Evolutionary conservation across 306 rosid species (phyloP), one percentile per base, ranked within the genome.

Genomic region (Cicer judaicum): DNA sequence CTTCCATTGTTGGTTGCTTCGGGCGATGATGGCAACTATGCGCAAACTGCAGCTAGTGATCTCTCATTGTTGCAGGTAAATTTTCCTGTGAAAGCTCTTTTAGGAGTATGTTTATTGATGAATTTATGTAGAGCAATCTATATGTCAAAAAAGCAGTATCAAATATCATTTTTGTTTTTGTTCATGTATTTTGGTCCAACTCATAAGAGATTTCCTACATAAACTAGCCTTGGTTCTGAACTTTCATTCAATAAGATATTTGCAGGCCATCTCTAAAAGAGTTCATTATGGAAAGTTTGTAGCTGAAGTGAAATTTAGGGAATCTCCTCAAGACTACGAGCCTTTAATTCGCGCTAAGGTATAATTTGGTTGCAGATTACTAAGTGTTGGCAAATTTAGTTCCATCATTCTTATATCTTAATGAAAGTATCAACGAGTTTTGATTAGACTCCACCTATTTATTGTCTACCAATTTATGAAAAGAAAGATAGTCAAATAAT

Each of bases 241-340:
- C 18, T 16, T 59, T 29, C 52, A 38, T 59, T 60, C 40, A 18
- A 40, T 41, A 64, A 77, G 29, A 44, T 21, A 61, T 68, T 1
- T 74, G 78, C 88, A 94, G 99, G 96, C 96, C 29, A 87, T 94
- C 72, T 94, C 99, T 14, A 88, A 85, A 76, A 92, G 99, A 72
- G 85, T 94, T 70, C 99, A 94, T 49, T 92, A 89, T 55, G 99
- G 99, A 62, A 92, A 86, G 80, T 94, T 83, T 52, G 99, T 94
- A 15, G 99, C 99, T 5, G 97, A 94, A 87, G 97, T 86, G 43
- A 94, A 94, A 84, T 94, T 90, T 83, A 89, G 79, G 78, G 89
- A 85, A 38, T 77, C 96, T 47, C 92, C 99, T 14, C 74, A 83
- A n/a, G 92, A 87, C 19, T 94, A 90, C 2, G 92, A 87, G 79